These are phyloP conservation scores for Fusarium tricinctum DNA, from an alignment of 2,329 filamentous ascomycete genomes.

Conservation along the genomic window DNA sequence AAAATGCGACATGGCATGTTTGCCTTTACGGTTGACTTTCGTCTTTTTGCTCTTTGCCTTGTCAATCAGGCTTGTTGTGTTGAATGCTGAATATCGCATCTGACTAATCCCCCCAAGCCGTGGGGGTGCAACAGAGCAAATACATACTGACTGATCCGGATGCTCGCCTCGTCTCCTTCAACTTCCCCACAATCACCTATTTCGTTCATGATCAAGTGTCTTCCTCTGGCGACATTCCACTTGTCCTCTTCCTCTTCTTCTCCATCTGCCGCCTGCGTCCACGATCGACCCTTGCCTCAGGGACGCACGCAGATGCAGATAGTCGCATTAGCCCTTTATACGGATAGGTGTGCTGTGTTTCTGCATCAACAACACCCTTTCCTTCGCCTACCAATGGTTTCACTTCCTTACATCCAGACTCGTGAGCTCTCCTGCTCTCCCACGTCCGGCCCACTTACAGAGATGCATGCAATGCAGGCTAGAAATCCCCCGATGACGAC, in stretches of 20 bases:
- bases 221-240: conserved; percentile 29
- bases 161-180: conserved; percentile 27
- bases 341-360: conserved; percentile 34
- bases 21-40: conserved; percentile 27
- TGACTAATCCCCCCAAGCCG: conserved; percentile 27
- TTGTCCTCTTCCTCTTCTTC: neutral
- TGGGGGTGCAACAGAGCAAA: conserved; percentile 39
- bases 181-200: conserved; percentile 44
- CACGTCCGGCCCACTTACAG: conserved; percentile 34
- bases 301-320: conserved; percentile 32
- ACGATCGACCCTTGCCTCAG: conserved; percentile 39
- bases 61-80: conserved; percentile 13
- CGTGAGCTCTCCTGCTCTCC: conserved; percentile 34
- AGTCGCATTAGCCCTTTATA: conserved; percentile 21
- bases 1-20: conserved; percentile 16
- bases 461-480: conserved; percentile 40
- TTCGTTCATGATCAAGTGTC: conserved; percentile 21
- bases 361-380: conserved; percentile 34
- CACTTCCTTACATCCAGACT: conserved; percentile 33
- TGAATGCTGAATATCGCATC: conserved; percentile 11
- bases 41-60: conserved; percentile 19
- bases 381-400: conserved; percentile 36
- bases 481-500: conserved; percentile 45
- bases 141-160: conserved; percentile 14
- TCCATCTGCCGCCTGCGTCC: conserved; percentile 27